Conservation (phyloP, 2,329 filamentous ascomycete genomes). For the Penicillium polonicum region DNA sequence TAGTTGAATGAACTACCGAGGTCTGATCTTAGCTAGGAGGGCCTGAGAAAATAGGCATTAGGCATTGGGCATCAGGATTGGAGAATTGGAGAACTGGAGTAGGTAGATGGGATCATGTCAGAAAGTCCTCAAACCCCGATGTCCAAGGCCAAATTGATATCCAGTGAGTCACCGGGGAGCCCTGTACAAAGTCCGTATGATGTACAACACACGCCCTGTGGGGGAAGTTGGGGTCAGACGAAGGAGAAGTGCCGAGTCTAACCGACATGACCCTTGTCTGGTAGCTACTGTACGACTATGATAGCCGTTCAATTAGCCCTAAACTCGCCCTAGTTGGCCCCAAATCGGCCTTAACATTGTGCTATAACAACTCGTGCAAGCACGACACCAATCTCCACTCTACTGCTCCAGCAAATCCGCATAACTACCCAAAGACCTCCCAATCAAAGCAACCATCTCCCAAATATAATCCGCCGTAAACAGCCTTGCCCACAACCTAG, state of each 20-base stretch:
- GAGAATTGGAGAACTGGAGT: neutral
- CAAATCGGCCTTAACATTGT: neutral
- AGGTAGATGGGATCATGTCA: neutral
- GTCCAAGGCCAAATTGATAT: neutral
- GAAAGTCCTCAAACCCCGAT: neutral
- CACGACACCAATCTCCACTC: neutral
- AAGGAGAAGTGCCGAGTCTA: neutral
- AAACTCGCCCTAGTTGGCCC: neutral
- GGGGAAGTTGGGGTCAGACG: neutral
- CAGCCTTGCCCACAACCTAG: constrained; percentile 35
- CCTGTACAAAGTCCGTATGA: neutral
- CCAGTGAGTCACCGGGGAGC: neutral
- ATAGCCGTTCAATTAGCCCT: neutral
- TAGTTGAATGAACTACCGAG: too few relatives aligned
- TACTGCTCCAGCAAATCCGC: constrained; percentile 31
- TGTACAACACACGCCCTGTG: neutral
- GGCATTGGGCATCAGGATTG: neutral
- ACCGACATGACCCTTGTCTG: neutral
- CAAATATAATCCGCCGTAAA: constrained; percentile 40
- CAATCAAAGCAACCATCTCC: constrained; percentile 38
- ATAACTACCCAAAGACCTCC: constrained; percentile 35
- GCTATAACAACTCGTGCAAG: neutral
- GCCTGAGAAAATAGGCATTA: neutral
- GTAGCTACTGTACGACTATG: neutral
- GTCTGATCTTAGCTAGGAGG: neutral